phyloP scores from a whole-genome alignment of 1,284 basidiomycete species.

The Abortiporus biennis region DNA sequence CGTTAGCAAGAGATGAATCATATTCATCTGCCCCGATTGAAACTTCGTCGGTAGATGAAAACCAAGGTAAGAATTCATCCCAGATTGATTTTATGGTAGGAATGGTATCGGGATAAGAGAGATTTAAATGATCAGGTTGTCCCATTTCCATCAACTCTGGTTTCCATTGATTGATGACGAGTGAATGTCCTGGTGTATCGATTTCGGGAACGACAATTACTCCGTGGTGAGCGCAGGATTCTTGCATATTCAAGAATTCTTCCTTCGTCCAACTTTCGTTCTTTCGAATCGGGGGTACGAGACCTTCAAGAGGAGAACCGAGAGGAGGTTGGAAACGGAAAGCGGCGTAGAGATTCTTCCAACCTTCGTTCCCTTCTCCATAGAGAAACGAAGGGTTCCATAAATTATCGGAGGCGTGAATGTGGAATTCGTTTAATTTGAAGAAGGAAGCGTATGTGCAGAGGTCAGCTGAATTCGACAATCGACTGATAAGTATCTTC shows the following conservation, averaged over 20 bases:
- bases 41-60: constrained; percentile 22
- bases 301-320: constrained; percentile 23
- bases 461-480: constrained; percentile 22
- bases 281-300: constrained; percentile 19
- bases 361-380: constrained; percentile 17
- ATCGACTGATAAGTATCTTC: not conserved
- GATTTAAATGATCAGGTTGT: constrained; percentile 28
- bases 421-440: constrained; percentile 29
- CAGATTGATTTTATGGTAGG: constrained; percentile 25
- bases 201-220: constrained; percentile 30
- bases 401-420: constrained; percentile 25
- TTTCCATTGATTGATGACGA: constrained; percentile 34
- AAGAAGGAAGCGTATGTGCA: constrained; percentile 34
- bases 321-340: constrained; percentile 29
- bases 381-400: constrained; percentile 23
- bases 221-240: constrained; percentile 17
- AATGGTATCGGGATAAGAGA: constrained; percentile 24
- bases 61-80: constrained; percentile 29
- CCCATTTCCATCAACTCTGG: constrained; percentile 27
- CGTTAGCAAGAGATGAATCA: constrained; percentile 24
- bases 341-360: constrained; percentile 28
- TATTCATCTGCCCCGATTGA: constrained; percentile 31
- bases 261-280: constrained; percentile 27
- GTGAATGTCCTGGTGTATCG: constrained; percentile 31
- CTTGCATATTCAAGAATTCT: constrained; percentile 18